A percentile compares a stretch with the other conserved stretches of the same genome.
phyloP scores from a whole-genome alignment of 805 yeast species.

The Martiniozyma abietophila region DNA sequence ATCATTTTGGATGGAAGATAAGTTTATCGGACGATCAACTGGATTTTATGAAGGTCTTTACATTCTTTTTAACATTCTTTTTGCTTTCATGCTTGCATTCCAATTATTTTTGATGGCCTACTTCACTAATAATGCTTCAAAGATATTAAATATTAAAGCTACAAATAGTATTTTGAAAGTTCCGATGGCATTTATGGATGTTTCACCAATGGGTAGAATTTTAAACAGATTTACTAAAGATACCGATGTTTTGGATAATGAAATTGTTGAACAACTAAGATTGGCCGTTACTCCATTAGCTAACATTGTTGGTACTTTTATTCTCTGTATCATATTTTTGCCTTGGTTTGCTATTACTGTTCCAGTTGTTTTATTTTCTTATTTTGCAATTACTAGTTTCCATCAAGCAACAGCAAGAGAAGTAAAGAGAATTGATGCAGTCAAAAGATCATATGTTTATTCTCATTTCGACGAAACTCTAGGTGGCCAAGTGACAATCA shows the following conservation, averaged over 20 bases:
- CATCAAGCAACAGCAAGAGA: conserved; percentile 71
- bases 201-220: conserved; percentile 82
- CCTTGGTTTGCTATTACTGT: conserved; percentile 58
- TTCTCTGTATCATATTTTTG: conserved; percentile 38
- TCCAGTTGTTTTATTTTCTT: conserved; percentile 40
- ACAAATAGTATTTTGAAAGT: conserved; percentile 54
- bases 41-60: conserved; percentile 69
- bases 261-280: conserved; percentile 62
- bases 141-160: conserved; percentile 50
- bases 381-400: conserved; percentile 39
- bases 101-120: conserved; percentile 40
- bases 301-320: conserved; percentile 23
- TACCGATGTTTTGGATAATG: conserved; percentile 75
- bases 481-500: conserved; percentile 56
- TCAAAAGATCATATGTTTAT: conserved; percentile 61
- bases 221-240: conserved; percentile 82
- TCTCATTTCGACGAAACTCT: conserved; percentile 63
- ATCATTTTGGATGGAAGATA: conserved; percentile 66
- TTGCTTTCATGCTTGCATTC: conserved; percentile 33
- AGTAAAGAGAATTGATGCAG: conserved; percentile 64
- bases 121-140: conserved; percentile 45
- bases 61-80: conserved; percentile 47
- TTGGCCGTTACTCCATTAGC: conserved; percentile 45
- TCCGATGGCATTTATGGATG: conserved; percentile 77
- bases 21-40: conserved; percentile 39